Evolutionary conservation across 768 basidiomycete species (phyloP).

Genomic region (Boletellus ananas): DNA sequence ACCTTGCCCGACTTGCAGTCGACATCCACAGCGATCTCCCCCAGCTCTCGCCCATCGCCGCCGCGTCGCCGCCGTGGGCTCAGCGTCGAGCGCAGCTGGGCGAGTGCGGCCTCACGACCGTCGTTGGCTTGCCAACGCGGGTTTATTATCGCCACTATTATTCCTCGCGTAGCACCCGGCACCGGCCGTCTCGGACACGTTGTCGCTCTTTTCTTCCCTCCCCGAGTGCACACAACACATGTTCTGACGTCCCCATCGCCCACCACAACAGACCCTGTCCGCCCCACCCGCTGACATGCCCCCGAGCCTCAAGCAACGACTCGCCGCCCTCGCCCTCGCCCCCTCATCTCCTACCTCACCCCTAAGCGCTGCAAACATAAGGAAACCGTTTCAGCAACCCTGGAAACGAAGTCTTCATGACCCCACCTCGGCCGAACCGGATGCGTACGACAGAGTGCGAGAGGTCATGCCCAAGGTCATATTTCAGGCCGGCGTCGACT

Average conservation of each 20-base stretch:
- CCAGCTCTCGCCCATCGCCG: no score
- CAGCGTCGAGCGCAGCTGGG: no score
- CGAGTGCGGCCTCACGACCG: no score
- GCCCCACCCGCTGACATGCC: slow-evolving; percentile 15
- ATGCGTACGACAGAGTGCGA: slow-evolving; percentile 47
- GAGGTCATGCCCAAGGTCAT: slow-evolving; percentile 69
- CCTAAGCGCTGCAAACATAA: slow-evolving; percentile 18
- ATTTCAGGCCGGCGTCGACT: slow-evolving; percentile 88
- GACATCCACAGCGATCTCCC: no score
- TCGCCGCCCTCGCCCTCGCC: slow-evolving; percentile 58
- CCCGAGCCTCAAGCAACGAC: slow-evolving; percentile 59
- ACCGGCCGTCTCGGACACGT: slow-evolving; percentile 1
- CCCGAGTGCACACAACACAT: neutral
- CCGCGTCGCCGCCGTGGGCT: no score
- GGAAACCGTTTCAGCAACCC: slow-evolving; percentile 47
- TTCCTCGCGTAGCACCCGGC: neutral
- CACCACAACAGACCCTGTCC: neutral
- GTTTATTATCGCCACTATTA: no score
- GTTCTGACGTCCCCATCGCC: neutral
- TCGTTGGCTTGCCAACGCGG: no score
- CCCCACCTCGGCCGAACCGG: slow-evolving; percentile 23
- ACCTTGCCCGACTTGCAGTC: no score
- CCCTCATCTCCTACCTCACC: slow-evolving; percentile 46
- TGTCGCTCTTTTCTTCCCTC: neutral
- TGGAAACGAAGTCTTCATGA: slow-evolving; percentile 44